Evolutionary conservation across 2,329 filamentous ascomycete species (phyloP).

Genomic region (Sclerotinia subarctica): DNA sequence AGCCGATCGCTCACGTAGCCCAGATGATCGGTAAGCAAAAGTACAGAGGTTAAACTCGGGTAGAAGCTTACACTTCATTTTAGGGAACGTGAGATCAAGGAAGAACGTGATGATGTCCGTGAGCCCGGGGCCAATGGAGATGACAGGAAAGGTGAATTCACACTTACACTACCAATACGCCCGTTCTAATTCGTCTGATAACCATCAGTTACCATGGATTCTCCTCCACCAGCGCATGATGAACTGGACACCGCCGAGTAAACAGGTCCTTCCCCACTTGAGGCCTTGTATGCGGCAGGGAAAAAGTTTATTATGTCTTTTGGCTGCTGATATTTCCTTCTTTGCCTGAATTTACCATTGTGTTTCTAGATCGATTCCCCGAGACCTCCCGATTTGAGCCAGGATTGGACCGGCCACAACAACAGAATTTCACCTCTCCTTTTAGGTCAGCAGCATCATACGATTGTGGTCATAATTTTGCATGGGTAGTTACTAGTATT

Average conservation of each 20-base stretch:
- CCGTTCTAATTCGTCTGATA: slow-evolving; percentile 33
- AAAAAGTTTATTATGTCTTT: slow-evolving; percentile 32
- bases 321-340: slow-evolving; percentile 35
- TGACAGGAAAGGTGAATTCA: slow-evolving; percentile 75
- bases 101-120: slow-evolving; percentile 68
- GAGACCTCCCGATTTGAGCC: slow-evolving; percentile 25
- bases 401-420: slow-evolving; percentile 13
- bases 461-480: slow-evolving; percentile 10
- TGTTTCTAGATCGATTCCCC: slow-evolving; percentile 38
- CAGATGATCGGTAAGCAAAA: slow-evolving; percentile 54
- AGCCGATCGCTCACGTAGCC: slow-evolving; percentile 67
- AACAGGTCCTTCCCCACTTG: slow-evolving; percentile 32
- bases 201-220: slow-evolving; percentile 58
- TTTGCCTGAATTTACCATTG: slow-evolving; percentile 35
- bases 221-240: slow-evolving; percentile 80
- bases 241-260: slow-evolving; percentile 93
- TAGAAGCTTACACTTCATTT: slow-evolving; percentile 7
- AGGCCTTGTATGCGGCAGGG: slow-evolving; percentile 31
- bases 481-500: slow-evolving; percentile 21
- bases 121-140: slow-evolving; percentile 81
- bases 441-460: slow-evolving; percentile 15
- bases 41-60: background rate
- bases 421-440: background rate
- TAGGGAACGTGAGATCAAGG: slow-evolving; percentile 48
- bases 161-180: slow-evolving; percentile 24